Evolutionary conservation across 2,329 filamentous ascomycete genomes (phyloP), one percentile per base, ranked within the genome.

Genomic region (Amauroascus niger): DNA sequence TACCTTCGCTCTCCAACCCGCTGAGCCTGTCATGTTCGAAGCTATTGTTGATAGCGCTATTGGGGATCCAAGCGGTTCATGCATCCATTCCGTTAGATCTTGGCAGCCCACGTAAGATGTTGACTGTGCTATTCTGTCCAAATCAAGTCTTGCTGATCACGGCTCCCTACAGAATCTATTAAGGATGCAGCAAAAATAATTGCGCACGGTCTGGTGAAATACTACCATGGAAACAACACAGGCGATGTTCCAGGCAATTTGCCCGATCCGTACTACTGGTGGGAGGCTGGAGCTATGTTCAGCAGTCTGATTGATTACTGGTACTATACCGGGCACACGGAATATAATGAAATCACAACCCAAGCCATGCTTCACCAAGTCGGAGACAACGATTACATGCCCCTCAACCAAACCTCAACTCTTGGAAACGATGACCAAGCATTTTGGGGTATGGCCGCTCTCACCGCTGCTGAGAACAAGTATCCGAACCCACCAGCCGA

Each of bases 391-490:
- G 83, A 91, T 64, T 93, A 86, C 66, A 90, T 91, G 82, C 86
- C 88, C 4, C 74, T 77, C 32, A 75, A 76, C 59, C 71, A 72
- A 55, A 72, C 69, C 35, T 67, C 70, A 45, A 72, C 71, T 24
- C 65, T 74, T 39, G 71, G 71, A 6, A 80, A 79, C 59, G 76
- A 80, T 57, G 76, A 81, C 59, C 77, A 83, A 74, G 83, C 86
- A 5, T 91, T 93, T 70, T 94, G 88, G 88, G 86, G 80, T n/a
- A 78, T 93, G 74, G 81, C 87, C 1, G 86, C 84, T 56, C 86
- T 94, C 76, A 79, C 80, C 8, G 88, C 88, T 1, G 84, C 85
- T 35, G 88, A 94, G 69, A 80, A 83, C 62, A 82, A 82, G 58
- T 91, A 86, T 62, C 83, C 84, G 1, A 78, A 88, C 61, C 83